Evolutionary conservation across 371 early-diverging fungal genomes (phyloP).

Genomic region (Mortierella polycephala): DNA sequence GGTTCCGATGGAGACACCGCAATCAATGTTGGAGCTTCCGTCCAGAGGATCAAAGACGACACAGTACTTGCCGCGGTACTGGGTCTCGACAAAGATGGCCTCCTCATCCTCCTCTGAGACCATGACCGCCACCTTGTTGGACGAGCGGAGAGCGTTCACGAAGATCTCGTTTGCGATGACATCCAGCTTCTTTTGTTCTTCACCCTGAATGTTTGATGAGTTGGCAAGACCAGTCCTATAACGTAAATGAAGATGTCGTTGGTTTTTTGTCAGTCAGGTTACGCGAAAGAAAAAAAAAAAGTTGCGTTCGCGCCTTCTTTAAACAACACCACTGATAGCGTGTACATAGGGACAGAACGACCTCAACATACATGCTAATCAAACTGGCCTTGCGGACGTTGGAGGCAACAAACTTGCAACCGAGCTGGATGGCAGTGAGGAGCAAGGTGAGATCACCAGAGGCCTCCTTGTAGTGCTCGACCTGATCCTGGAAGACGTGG

Average conservation of each 20-base stretch:
- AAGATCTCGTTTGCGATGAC: constrained; percentile 97
- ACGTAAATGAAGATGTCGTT: background rate
- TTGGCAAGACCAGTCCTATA: constrained; percentile 88
- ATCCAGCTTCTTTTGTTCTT: constrained; percentile 97
- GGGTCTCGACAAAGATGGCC: constrained; percentile 85
- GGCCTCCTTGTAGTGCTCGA: constrained; percentile 82
- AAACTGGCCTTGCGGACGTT: constrained; percentile 96
- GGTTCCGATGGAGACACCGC: constrained; percentile 97
- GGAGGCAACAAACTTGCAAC: constrained; percentile 97
- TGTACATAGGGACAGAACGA: background rate
- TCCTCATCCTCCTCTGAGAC: constrained; percentile 98
- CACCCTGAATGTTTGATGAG: constrained; percentile 92
- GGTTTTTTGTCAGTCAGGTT: too few relatives aligned
- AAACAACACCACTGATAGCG: background rate
- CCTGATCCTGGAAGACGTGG: constrained; percentile 93
- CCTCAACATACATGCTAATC: constrained; percentile 84
- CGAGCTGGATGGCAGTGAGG: constrained; percentile 90
- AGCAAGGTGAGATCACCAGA: constrained; percentile 95
- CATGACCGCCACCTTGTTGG: constrained; percentile 91
- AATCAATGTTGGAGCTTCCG: constrained; percentile 97
- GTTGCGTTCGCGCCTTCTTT: background rate
- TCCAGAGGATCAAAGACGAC: constrained; percentile 98
- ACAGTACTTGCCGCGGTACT: constrained; percentile 89
- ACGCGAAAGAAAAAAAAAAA: background rate
- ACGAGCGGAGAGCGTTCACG: constrained; percentile 92